Base-by-base conservation (phyloP, 2,329 filamentous ascomycete species). In the Fusarium floridanum region DNA sequence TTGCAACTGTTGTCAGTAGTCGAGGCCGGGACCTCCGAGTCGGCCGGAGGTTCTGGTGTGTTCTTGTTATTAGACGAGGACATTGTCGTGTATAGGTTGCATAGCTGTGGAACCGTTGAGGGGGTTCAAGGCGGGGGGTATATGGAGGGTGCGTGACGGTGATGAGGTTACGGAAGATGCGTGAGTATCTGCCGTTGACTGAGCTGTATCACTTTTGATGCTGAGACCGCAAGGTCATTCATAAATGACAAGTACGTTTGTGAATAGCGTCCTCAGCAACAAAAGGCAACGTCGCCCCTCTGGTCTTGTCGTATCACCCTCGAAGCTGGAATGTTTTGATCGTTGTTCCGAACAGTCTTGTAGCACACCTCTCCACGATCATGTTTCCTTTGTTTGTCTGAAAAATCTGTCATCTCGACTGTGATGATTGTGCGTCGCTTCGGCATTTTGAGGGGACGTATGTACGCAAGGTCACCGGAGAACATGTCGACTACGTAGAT, bases 401-500 rank as follows among this genome's bases (percentile, higher is more conserved):
- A 57, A 17, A 75, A 24, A 36, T 59, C 50, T 27, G 61, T 71
- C 32, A 79, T 61, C 36, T 79, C 74, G 32, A 79, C 67, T 17
- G 68, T 39, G n/a, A 61, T 67, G 22, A 22, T 10, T 36, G 32
- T 62, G 20, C n/a, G 50, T 12, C 37, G 53, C 4, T 61, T 75
- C 20, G 39, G 36, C 10, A 41, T 4, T 8, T 29, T 32, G 17
- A 50, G 37, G 43, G 68, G 67, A 7, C 67, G 76, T 66, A 82
- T 74, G 69, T 75, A 76, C 20, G 73, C 39, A 29, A 82, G 71
- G 56, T 81, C 80, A 41, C 74, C 79, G 17, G 75, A 70, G 64
- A 81, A 82, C 80, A 82, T 82, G 56, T 37, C 5, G 43, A 11
- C 4, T 11, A 6, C 7, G 43, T 70, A 70, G 22, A 9, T 22